A percentile compares a stretch with the other conserved stretches of the same genome.
These are phyloP conservation scores for Hordeum pubiflorum DNA, from an alignment of 202 grass and related monocot genomes.

Conservation along the genomic window DNA sequence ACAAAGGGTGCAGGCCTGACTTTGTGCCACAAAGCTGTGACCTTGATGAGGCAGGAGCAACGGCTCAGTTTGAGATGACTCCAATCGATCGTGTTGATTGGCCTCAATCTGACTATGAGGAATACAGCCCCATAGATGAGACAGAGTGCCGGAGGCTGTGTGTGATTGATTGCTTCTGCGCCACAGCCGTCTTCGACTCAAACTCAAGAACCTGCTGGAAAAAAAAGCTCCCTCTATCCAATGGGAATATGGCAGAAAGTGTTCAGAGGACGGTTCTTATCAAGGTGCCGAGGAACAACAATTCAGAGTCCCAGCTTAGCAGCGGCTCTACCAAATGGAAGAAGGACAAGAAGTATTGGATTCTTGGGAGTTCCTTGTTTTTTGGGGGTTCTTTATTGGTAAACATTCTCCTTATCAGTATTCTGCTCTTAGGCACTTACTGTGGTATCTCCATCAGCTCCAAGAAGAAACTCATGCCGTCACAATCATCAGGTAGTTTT, in stretches of 20 bases:
- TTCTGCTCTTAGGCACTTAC: slow-evolving; percentile 3
- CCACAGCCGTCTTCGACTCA: slow-evolving; percentile 32
- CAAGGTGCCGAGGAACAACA: slow-evolving; percentile 36
- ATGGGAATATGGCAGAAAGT: not conserved
- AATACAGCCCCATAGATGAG: not conserved
- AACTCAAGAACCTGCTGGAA: too few species aligned
- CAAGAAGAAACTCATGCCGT: not conserved
- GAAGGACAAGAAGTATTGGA: slow-evolving; percentile 21
- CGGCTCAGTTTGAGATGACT: not conserved
- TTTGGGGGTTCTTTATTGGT: slow-evolving; percentile 32
- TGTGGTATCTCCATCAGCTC: not conserved
- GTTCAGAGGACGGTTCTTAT: slow-evolving; percentile 24
- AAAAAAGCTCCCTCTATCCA: slow-evolving; percentile 61
- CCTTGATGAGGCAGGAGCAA: slow-evolving; percentile 1
- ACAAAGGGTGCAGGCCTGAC: slow-evolving; percentile 48
- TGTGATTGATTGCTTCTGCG: slow-evolving; percentile 49
- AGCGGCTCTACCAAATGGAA: not conserved
- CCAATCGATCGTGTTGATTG: slow-evolving; percentile 3
- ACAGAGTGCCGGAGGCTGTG: slow-evolving; percentile 26
- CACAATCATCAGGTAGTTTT: not conserved
- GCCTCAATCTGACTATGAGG: slow-evolving; percentile 38
- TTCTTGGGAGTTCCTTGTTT: slow-evolving; percentile 22
- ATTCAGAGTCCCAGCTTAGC: not conserved
- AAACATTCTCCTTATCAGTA: not conserved
- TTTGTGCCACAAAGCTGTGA: slow-evolving; percentile 56